These are phyloP conservation scores for Phylloporus rhodoxanthus DNA, from an alignment of 768 basidiomycete genomes.

Conservation along the genomic window DNA sequence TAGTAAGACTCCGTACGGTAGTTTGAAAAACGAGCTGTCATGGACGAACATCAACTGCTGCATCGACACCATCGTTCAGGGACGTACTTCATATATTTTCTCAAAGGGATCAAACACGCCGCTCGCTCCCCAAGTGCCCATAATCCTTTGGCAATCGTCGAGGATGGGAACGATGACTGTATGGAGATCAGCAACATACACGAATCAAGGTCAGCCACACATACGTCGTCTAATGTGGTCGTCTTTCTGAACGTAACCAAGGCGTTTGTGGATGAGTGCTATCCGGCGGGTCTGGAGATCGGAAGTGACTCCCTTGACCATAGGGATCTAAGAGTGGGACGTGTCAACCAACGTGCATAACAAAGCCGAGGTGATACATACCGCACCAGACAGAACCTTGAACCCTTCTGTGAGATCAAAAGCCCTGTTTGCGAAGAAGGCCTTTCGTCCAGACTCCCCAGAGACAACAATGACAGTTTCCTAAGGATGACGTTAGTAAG, in stretches of 20 bases:
- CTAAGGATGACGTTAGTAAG: conserved; percentile 34
- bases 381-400: conserved; percentile 72
- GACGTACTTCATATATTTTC: conserved; percentile 57
- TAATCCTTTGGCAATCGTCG: conserved; percentile 54
- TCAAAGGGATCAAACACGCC: conserved; percentile 71
- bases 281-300: conserved; percentile 58
- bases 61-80: neutral
- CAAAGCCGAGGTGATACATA: conserved; percentile 33
- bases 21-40: conserved; percentile 65
- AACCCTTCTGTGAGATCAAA: conserved; percentile 77
- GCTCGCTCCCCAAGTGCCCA: conserved; percentile 60
- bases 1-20: conserved; percentile 62
- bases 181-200: conserved; percentile 8
- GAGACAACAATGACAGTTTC: conserved; percentile 72
- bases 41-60: neutral
- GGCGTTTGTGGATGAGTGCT: conserved; percentile 65
- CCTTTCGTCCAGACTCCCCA: conserved; percentile 61
- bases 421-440: conserved; percentile 64
- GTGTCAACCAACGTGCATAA: conserved; percentile 14
- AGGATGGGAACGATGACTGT: conserved; percentile 62
- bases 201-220: conserved; percentile 21
- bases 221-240: conserved; percentile 55
- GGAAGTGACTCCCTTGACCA: conserved; percentile 70
- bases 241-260: conserved; percentile 57
- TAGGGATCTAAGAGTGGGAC: conserved; percentile 51